Evolutionary conservation across 2,329 filamentous ascomycete species (phyloP), one percentile per base, ranked within the genome.

Genomic region (Aspergillus sergii): DNA sequence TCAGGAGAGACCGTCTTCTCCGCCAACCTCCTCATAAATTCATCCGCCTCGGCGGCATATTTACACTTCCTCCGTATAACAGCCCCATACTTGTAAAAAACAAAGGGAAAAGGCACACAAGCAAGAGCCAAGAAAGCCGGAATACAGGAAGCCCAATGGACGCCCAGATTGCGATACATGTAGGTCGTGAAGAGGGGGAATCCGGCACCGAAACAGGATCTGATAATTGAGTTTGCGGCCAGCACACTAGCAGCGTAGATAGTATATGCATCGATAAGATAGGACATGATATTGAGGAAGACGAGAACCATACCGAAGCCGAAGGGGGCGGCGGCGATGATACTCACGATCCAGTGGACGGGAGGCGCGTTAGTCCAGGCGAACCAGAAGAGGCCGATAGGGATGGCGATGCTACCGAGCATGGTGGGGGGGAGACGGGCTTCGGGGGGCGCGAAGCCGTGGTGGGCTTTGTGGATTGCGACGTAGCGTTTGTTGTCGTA

Each of bases 101-200:
- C 60, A 58, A 79, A 78, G 2, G 75, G 76, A 48, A 78, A 77
- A 2, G 75, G 75, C 12, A 75, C 64, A 26, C 75, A 77, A 0
- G 70, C 71, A 12, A 79, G 59, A 3, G 76, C 78, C 36, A 81
- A 59, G 56, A 81, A 80, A 0, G 69, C 80, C 1, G 76, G 78
- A 8, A 81, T 68, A 26, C 69, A 76, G 2, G 72, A 76, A 2
- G 76, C 80, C 80, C 78, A 82, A 46, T 78, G 76, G 7, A 81
- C 77, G 1, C 80, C 79, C 4, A 82, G 67, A 4, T 70, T 69
- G 1, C 71, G 36, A 62, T 80, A 82, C 74, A 82, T 75, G 12
- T 76, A 66, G 0, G 65, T 71, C 0, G 79, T 80, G 69, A 81
- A 81, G 12, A 82, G 70, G 1, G 80, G 80, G 55, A 82, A 81